Base-by-base conservation (phyloP, 2,329 filamentous ascomycete species). In the Fusarium sp. region DNA sequence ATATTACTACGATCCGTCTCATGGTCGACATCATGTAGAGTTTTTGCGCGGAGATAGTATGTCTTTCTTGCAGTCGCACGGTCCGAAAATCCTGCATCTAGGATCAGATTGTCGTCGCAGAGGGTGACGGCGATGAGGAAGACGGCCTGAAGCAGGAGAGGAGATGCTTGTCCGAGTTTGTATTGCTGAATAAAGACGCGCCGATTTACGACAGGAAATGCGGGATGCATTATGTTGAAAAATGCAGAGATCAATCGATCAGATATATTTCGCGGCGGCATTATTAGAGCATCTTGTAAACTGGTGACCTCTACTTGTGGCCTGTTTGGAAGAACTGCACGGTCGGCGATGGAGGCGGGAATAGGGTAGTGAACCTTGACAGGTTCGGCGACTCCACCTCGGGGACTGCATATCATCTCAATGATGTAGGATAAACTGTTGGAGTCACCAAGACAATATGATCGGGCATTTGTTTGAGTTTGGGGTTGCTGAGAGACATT, bases 331-430 rank as follows among this genome's bases (percentile, higher is more conserved):
- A 54, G 56, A 1, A 66, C 62, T 50, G 71, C 61, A 2, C 63
- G 65, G n/a, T 76, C 71, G 1, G 50, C 65, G 37, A 76, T 69
- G 0, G 74, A 74, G 14, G 74, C 71, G 5, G 73, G 74, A 6
- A 75, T 75, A 2, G 73, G 73, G 43, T 75, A 74, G 18, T 76
- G 73, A 0, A 75, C 73, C 5, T 76, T 76, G n/a, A 76, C 52
- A 1, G 74, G 74, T n/a, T 72, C 71, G 8, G 71, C 72, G 6
- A 62, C 57, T 7, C 74, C 74, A 2, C 71, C 16, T 16, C 62
- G 70, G 2, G 68, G 71, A 8, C 64, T 66, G 2, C 68, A 74
- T 5, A 75, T 76, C n/a, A 76, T 67, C 6, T 76, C 73, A 6
- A 76, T 56, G n/a, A 74, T 76, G 37, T 74, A 75, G 10, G 71